phyloP scores from a whole-genome alignment of 2,329 filamentous ascomycete species.

The Phialocephala sp. region DNA sequence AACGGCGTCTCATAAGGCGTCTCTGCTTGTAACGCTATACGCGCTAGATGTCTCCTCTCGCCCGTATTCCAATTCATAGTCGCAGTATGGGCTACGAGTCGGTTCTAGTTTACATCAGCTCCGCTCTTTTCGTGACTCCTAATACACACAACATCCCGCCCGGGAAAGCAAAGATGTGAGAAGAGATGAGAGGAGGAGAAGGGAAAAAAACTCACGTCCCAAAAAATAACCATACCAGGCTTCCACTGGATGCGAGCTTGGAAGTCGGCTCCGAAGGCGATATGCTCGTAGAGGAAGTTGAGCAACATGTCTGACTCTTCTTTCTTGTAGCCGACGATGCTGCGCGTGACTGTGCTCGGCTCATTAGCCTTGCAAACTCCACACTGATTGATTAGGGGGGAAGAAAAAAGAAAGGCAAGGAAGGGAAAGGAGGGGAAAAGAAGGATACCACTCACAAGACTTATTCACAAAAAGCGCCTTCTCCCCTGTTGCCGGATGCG shows the following conservation, averaged over 20 bases:
- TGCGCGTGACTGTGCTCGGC: background rate
- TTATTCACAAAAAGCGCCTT: conserved; percentile 4
- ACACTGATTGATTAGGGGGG: background rate
- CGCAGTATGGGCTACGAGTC: background rate
- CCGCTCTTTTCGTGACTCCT: too few relatives aligned
- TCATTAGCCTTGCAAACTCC: background rate
- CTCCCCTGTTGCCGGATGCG: conserved; percentile 3
- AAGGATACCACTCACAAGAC: background rate
- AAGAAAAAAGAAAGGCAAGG: background rate
- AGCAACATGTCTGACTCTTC: background rate
- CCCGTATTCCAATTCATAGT: background rate
- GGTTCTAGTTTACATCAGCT: background rate
- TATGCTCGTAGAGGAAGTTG: conserved; percentile 9
- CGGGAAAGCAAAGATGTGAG: too few relatives aligned
- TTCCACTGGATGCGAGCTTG: conserved; percentile 5
- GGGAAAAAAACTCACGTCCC: background rate
- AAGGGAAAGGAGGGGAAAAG: background rate
- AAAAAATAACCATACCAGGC: background rate
- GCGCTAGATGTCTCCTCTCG: background rate
- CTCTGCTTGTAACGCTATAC: background rate
- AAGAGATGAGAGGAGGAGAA: background rate
- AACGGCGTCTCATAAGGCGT: background rate
- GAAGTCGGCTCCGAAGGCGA: conserved; percentile 11
- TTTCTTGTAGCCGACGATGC: background rate
- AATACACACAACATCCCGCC: too few relatives aligned